Base-by-base conservation (phyloP, 2,329 filamentous ascomycete species). In the Teratosphaeria viscida region DNA sequence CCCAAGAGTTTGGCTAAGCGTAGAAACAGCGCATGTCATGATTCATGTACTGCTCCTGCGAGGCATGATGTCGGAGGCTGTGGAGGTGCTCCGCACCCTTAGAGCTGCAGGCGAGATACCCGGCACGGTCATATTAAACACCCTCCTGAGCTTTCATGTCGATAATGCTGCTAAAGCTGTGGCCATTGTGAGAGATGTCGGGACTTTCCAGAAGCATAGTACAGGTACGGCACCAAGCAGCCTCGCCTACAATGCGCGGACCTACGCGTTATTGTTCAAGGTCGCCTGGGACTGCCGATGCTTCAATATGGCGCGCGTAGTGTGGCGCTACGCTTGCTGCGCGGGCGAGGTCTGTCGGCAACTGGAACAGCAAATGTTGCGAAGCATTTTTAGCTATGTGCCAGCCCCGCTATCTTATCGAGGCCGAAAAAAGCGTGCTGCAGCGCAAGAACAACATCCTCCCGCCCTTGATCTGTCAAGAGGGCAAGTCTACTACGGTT, bases 261-360 rank as follows among this genome's bases (percentile, higher is more conserved):
- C 61, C 6, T 70, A 66, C 55, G 29, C 52, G 11, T 61, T 60
- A 6, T 63, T 72, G 2, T 70, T 68, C 47, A 37, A 37, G 7
- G 54, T 72, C 14, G 69, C 68, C 1, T 70, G 65, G 66, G 52
- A 56, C 3, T 26, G 55, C 5, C 58, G 60, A 8, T 64, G 62
- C 56, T 68, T 63, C 62, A 72, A 72, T 53, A 64, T 67, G 54
- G 57, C 69, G n/a, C 63, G 69, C 19, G 67, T 72, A 1, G 58
- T 73, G 19, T 73, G 71, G 71, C 65, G 68, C 7, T 71, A 72
- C 59, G 70, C 70, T 16, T 72, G 69, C 59, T 62, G 64, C 16
- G 55, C 60, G 23, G 69, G 69, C 3, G 57, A 68, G 16, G 62
- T 68, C 5, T 54, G 54, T 4, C 56, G 49, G n/a, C 19, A 47